phyloP scores from a whole-genome alignment of 768 basidiomycete species.

The Lentinula edodes region DNA sequence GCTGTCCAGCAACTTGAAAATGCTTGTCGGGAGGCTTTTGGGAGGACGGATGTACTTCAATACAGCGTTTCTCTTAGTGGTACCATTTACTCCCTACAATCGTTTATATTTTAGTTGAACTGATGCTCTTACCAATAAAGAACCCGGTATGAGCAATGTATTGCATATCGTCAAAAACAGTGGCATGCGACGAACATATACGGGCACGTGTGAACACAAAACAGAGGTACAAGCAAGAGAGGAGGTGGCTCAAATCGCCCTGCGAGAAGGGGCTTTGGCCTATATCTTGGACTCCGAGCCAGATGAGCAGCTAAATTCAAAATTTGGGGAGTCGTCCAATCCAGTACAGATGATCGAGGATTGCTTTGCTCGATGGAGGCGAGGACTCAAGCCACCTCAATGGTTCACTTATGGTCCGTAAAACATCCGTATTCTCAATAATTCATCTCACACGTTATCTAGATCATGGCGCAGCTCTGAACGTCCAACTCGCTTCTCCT shows the following conservation, averaged over 20 bases:
- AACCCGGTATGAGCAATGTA: neutral
- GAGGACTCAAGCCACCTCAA: neutral
- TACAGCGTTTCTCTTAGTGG: neutral
- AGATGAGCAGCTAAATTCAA: neutral
- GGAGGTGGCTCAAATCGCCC: neutral
- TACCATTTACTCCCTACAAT: neutral
- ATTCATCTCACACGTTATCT: neutral
- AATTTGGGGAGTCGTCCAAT: neutral
- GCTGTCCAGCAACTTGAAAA: neutral
- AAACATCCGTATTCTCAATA: too few relatives aligned
- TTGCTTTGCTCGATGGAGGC: neutral
- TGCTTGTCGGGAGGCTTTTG: neutral
- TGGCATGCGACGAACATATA: neutral
- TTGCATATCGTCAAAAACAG: neutral
- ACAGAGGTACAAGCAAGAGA: neutral
- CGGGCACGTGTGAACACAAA: neutral
- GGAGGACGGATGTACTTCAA: neutral
- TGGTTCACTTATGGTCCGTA: slow-evolving; percentile 1
- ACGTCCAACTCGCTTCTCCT: neutral
- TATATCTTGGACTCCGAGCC: neutral
- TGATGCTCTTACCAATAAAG: neutral
- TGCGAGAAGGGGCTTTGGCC: neutral
- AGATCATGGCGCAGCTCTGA: neutral
- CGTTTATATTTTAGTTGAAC: neutral
- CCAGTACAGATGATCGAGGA: neutral